Conservation (phyloP, 768 basidiomycete genomes). For the Pholiota conissans region DNA sequence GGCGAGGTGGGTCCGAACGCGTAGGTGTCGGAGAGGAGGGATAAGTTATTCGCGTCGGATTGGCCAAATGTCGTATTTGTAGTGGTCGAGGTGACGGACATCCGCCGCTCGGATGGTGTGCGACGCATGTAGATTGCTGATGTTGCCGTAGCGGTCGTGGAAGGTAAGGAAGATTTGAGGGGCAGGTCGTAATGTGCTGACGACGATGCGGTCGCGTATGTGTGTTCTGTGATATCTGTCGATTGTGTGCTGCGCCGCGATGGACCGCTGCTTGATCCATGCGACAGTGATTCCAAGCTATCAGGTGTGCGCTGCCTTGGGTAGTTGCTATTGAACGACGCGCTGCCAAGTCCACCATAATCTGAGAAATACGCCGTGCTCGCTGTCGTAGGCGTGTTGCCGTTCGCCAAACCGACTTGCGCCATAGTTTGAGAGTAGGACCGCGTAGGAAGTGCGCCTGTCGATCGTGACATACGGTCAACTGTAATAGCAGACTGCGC, state of each 20-base stretch:
- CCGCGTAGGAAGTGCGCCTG: constrained; percentile 11
- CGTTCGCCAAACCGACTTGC: constrained; percentile 8
- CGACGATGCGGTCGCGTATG: not conserved
- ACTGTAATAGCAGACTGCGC: constrained; percentile 60
- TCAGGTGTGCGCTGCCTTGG: constrained; percentile 40
- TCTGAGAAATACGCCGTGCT: not conserved
- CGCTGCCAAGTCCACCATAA: not conserved
- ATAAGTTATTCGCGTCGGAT: not conserved
- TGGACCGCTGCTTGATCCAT: constrained; percentile 1
- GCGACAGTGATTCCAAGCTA: constrained; percentile 45
- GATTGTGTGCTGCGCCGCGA: constrained; percentile 3
- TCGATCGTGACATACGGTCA: constrained; percentile 40
- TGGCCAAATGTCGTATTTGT: not conserved
- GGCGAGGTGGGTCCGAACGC: constrained; percentile 1
- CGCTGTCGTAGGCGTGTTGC: constrained; percentile 19
- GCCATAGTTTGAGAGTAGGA: constrained; percentile 15
- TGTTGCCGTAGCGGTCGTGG: constrained; percentile 7
- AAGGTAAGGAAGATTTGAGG: constrained; percentile 1
- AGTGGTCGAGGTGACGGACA: constrained; percentile 28
- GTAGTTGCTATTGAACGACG: not conserved
- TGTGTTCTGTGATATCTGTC: constrained; percentile 3
- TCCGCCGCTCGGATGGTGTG: constrained; percentile 29
- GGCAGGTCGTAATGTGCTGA: constrained; percentile 4
- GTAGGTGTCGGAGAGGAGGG: constrained; percentile 13
- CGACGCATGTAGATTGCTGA: constrained; percentile 18